These are phyloP conservation scores for Cicer chorassanicum DNA, from an alignment of 306 rosid species.

Conservation along the genomic window DNA sequence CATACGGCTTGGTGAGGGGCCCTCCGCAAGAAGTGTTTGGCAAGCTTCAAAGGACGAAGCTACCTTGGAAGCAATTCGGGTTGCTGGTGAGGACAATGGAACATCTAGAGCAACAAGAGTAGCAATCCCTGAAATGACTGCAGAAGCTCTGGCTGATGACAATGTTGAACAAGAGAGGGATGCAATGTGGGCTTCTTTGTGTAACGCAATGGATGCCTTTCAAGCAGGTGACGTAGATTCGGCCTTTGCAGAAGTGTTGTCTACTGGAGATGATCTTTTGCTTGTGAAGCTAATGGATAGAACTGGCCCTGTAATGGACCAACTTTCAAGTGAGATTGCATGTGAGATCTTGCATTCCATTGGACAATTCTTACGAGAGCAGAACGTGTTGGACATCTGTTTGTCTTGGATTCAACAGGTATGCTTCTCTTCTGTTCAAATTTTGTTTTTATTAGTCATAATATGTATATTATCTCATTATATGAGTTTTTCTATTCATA, in stretches of 20 bases:
- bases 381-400: constrained; percentile 79
- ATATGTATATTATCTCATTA: not conserved
- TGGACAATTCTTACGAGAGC: constrained; percentile 76
- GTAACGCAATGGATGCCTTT: constrained; percentile 91
- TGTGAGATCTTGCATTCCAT: constrained; percentile 75
- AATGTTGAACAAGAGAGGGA: constrained; percentile 76
- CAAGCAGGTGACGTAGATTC: constrained; percentile 84
- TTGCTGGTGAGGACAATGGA: constrained; percentile 92
- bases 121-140: constrained; percentile 81
- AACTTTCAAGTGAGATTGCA: constrained; percentile 75
- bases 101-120: constrained; percentile 76
- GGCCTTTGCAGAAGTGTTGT: constrained; percentile 82
- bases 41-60: constrained; percentile 99
- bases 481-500: constrained; percentile 11
- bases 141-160: constrained; percentile 81
- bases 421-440: constrained; percentile 27
- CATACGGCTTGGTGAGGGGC: constrained; percentile 88
- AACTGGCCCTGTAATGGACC: constrained; percentile 89
- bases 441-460: constrained; percentile 31
- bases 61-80: constrained; percentile 92
- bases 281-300: constrained; percentile 93
- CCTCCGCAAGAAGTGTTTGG: constrained; percentile 99
- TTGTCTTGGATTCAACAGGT: constrained; percentile 98
- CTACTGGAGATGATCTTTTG: constrained; percentile 80
- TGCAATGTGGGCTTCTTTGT: constrained; percentile 91